Conservation (phyloP, 2,329 filamentous ascomycete genomes). For the Ascocoryne sarcoides region DNA sequence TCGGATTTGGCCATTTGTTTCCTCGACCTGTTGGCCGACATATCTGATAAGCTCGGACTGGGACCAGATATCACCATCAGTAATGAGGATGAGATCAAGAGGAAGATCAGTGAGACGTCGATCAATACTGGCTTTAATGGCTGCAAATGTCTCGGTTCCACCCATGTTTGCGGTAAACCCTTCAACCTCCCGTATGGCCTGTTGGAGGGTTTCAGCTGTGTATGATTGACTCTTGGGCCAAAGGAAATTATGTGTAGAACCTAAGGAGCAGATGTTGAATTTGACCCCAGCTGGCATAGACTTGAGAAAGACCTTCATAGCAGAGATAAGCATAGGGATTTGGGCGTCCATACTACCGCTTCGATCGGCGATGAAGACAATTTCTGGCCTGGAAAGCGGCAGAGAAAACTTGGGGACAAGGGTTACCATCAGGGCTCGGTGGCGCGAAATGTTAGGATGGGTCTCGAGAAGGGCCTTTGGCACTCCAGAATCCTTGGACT, state of each 20-base stretch:
- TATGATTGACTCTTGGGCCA: constrained; percentile 41
- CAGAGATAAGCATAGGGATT: constrained; percentile 44
- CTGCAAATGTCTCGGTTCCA: constrained; percentile 43
- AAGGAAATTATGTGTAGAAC: constrained; percentile 37
- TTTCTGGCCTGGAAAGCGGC: constrained; percentile 45
- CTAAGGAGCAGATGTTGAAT: constrained; percentile 67
- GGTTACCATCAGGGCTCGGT: constrained; percentile 61
- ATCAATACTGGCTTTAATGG: constrained; percentile 37
- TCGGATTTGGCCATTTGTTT: constrained; percentile 37
- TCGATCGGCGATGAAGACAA: constrained; percentile 66
- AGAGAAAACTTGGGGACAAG: constrained; percentile 63
- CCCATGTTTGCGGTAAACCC: constrained; percentile 39
- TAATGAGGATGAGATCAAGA: constrained; percentile 46
- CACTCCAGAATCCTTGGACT: constrained; percentile 49
- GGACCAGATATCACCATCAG: constrained; percentile 47
- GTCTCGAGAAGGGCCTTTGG: constrained; percentile 58
- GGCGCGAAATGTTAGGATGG: constrained; percentile 51
- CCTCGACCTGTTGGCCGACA: constrained; percentile 33
- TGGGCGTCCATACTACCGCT: constrained; percentile 55
- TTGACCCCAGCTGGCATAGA: constrained; percentile 53
- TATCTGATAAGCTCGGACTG: constrained; percentile 37
- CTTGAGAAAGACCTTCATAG: constrained; percentile 55
- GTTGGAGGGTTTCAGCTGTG: constrained; percentile 34
- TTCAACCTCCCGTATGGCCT: constrained; percentile 36
- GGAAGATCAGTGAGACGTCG: constrained; percentile 37